Evolutionary conservation across 306 rosid species (phyloP).

Genomic region (Mucuna pruriens): DNA sequence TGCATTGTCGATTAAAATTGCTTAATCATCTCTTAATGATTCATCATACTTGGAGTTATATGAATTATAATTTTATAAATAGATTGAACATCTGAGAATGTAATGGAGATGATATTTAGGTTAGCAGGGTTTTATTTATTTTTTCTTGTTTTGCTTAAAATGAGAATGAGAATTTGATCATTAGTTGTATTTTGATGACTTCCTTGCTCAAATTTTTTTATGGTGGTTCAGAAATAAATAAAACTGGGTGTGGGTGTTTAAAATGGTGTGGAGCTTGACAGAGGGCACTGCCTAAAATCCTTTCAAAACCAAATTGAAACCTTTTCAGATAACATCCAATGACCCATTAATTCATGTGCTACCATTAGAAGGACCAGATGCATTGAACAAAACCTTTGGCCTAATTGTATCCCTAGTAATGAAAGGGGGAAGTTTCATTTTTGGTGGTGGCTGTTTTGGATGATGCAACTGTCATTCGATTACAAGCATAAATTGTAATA

Average conservation of each 20-base stretch:
- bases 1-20: conserved; percentile 17
- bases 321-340: background rate
- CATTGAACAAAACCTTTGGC: background rate
- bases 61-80: conserved; percentile 22
- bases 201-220: background rate
- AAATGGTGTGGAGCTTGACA: background rate
- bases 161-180: background rate
- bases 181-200: background rate
- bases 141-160: background rate
- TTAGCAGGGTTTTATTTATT: conserved; percentile 1
- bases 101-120: conserved; percentile 1
- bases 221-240: conserved; percentile 8
- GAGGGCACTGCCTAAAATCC: conserved; percentile 1
- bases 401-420: conserved; percentile 9
- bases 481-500: background rate
- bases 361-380: background rate
- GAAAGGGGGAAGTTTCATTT: background rate
- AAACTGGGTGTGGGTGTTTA: conserved; percentile 20
- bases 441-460: conserved; percentile 13
- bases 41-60: conserved; percentile 6
- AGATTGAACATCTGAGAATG: background rate
- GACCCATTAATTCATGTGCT: background rate
- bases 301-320: background rate
- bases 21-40: conserved; percentile 20
- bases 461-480: conserved; percentile 28